These are phyloP conservation scores for Hyphopichia pseudoburtonii DNA, from an alignment of 1,139 yeast genomes.

Conservation along the genomic window DNA sequence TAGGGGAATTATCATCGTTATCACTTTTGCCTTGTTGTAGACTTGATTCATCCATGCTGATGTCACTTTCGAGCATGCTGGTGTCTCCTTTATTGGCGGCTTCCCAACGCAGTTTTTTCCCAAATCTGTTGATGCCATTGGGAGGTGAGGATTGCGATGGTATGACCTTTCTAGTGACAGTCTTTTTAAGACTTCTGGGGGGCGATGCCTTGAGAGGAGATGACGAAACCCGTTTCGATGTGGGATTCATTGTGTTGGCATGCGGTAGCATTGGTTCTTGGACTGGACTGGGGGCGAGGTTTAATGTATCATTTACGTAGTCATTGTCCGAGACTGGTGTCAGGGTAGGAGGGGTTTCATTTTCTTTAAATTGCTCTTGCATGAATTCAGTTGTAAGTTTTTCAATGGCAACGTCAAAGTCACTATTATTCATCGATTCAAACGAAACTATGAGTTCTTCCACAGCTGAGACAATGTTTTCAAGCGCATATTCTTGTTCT, in stretches of 20 bases:
- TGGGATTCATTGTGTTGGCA: too few species aligned
- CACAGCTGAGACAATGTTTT: slow-evolving; percentile 6
- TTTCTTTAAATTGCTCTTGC: slow-evolving; percentile 22
- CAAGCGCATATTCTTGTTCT: slow-evolving; percentile 5
- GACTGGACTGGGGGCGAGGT: too few species aligned
- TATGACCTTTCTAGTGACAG: slow-evolving; percentile 16
- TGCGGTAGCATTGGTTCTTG: too few species aligned
- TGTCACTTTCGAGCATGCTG: slow-evolving; percentile 27
- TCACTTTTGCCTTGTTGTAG: slow-evolving; percentile 23
- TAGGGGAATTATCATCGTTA: slow-evolving; percentile 22
- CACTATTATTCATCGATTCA: slow-evolving; percentile 35
- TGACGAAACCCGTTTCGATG: slow-evolving; percentile 17
- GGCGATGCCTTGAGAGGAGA: slow-evolving; percentile 35
- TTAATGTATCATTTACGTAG: too few species aligned
- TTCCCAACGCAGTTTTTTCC: slow-evolving; percentile 42
- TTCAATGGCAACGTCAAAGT: slow-evolving; percentile 37
- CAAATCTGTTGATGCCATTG: slow-evolving; percentile 8
- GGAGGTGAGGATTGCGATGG: slow-evolving; percentile 15
- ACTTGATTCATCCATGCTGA: slow-evolving; percentile 23
- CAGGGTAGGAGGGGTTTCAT: slow-evolving; percentile 1
- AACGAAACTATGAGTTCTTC: slow-evolving; percentile 17
- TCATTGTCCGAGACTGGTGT: slow-evolving; percentile 8
- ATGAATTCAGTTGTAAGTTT: slow-evolving; percentile 28
- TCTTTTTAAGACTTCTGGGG: slow-evolving; percentile 22
- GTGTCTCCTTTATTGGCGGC: slow-evolving; percentile 28